phyloP scores from a whole-genome alignment of 805 yeast species.

The Blastobotrys attinorum region DNA sequence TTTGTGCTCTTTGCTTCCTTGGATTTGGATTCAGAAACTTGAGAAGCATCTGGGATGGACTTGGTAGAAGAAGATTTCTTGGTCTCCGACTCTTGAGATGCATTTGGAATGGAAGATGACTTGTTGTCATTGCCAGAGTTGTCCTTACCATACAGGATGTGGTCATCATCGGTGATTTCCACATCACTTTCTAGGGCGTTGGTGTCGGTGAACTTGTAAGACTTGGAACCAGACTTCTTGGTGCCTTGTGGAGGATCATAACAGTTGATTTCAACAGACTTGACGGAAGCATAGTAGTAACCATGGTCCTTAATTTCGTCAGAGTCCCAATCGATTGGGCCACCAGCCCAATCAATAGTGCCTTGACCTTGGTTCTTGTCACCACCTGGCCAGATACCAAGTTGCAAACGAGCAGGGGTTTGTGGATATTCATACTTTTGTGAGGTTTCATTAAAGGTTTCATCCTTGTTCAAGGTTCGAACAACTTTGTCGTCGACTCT shows the following conservation, averaged over 20 bases:
- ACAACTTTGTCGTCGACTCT: slow-evolving; percentile 56
- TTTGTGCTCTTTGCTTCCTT: slow-evolving; percentile 7
- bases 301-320: slow-evolving; percentile 66
- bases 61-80: slow-evolving; percentile 15
- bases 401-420: slow-evolving; percentile 78
- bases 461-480: slow-evolving; percentile 52
- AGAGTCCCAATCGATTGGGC: slow-evolving; percentile 75
- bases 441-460: slow-evolving; percentile 52
- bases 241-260: slow-evolving; percentile 64
- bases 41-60: slow-evolving; percentile 14
- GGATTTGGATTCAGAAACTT: slow-evolving; percentile 5
- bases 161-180: slow-evolving; percentile 52
- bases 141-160: slow-evolving; percentile 42
- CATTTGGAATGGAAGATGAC: slow-evolving; percentile 5
- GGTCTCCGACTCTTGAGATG: slow-evolving; percentile 9
- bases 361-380: slow-evolving; percentile 44
- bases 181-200: slow-evolving; percentile 40
- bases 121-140: slow-evolving; percentile 10
- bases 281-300: slow-evolving; percentile 65
- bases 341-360: slow-evolving; percentile 82
- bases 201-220: slow-evolving; percentile 49
- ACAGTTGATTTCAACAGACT: slow-evolving; percentile 54
- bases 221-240: slow-evolving; percentile 35
- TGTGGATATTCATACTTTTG: slow-evolving; percentile 75
- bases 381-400: slow-evolving; percentile 51